A percentile compares a stretch with the other conserved stretches of the same genome.
phyloP scores from a whole-genome alignment of 139 green algal genomes.

The Closterium sp. region DNA sequence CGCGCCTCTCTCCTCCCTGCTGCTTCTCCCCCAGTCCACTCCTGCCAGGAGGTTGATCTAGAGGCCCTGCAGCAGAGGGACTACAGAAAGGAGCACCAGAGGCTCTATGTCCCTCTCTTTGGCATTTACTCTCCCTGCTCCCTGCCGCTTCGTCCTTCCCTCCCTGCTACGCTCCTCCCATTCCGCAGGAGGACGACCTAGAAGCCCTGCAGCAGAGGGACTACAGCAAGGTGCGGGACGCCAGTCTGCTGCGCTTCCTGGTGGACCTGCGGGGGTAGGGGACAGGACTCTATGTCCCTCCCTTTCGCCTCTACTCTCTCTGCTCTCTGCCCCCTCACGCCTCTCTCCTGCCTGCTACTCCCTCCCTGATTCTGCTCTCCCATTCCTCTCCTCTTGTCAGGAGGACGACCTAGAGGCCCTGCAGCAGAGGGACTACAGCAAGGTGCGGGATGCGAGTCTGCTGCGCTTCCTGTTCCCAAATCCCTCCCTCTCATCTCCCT shows the following conservation, averaged over 20 bases:
- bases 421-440: slow-evolving; percentile 60
- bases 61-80: slow-evolving; percentile 59
- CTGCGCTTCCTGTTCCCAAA: no score
- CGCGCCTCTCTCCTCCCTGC: no score
- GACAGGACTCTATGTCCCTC: background rate
- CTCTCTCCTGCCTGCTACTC: no score
- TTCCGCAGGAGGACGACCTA: slow-evolving; percentile 52
- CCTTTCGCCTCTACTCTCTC: no score
- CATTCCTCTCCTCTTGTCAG: background rate
- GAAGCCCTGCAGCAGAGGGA: slow-evolving; percentile 60
- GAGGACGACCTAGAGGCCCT: slow-evolving; percentile 59
- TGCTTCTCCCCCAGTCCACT: no score
- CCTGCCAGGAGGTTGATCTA: slow-evolving; percentile 51
- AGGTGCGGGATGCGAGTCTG: slow-evolving; percentile 87
- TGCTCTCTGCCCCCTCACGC: no score
- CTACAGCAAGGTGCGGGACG: slow-evolving; percentile 80
- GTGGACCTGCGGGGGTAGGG: slow-evolving; percentile 68
- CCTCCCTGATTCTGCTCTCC: background rate
- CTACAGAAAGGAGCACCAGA: slow-evolving; percentile 58
- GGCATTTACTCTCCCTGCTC: background rate
- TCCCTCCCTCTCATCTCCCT: no score
- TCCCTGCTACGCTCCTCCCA: background rate
- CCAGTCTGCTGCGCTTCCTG: slow-evolving; percentile 72
- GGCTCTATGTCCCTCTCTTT: no score
- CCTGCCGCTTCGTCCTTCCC: background rate